Evolutionary conservation across 2,329 filamentous ascomycete species (phyloP).

Genomic region (Scedosporium dehoogii): DNA sequence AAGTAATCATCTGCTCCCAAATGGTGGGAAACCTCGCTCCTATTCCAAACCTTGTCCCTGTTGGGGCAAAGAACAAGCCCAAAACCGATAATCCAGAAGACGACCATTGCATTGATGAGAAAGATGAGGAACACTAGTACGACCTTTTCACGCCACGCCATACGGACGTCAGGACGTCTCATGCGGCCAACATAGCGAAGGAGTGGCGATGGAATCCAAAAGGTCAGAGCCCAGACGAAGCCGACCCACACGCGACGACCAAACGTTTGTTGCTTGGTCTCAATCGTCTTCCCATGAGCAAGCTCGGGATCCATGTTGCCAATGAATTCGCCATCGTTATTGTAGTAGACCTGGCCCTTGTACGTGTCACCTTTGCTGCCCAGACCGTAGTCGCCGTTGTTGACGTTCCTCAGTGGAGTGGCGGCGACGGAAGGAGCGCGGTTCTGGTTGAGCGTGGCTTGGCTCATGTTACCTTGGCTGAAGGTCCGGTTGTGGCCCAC

Average conservation of each 20-base stretch:
- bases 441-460: slow-evolving; percentile 35
- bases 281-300: slow-evolving; percentile 65
- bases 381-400: slow-evolving; percentile 76
- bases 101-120: slow-evolving; percentile 67
- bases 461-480: slow-evolving; percentile 46
- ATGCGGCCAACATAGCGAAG: slow-evolving; percentile 81
- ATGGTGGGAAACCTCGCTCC: slow-evolving; percentile 59
- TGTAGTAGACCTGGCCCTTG: slow-evolving; percentile 66
- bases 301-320: slow-evolving; percentile 67
- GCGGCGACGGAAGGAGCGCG: slow-evolving; percentile 49
- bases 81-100: slow-evolving; percentile 90
- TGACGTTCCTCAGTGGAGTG: slow-evolving; percentile 45
- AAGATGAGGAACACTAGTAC: slow-evolving; percentile 73
- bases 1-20: slow-evolving; percentile 68
- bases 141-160: slow-evolving; percentile 96
- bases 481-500: slow-evolving; percentile 46
- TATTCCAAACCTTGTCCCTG: slow-evolving; percentile 78
- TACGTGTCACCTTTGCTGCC: slow-evolving; percentile 75
- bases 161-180: slow-evolving; percentile 91
- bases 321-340: slow-evolving; percentile 56
- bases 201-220: slow-evolving; percentile 84
- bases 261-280: slow-evolving; percentile 53
- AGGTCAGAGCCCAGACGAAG: slow-evolving; percentile 79
- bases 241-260: slow-evolving; percentile 69
- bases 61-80: slow-evolving; percentile 83